Percentiles rank a stretch among this genome's conserved stretches.
Evolutionary conservation across 345 rosid species (phyloP).

Genomic region (Bretschneidera sinensis): DNA sequence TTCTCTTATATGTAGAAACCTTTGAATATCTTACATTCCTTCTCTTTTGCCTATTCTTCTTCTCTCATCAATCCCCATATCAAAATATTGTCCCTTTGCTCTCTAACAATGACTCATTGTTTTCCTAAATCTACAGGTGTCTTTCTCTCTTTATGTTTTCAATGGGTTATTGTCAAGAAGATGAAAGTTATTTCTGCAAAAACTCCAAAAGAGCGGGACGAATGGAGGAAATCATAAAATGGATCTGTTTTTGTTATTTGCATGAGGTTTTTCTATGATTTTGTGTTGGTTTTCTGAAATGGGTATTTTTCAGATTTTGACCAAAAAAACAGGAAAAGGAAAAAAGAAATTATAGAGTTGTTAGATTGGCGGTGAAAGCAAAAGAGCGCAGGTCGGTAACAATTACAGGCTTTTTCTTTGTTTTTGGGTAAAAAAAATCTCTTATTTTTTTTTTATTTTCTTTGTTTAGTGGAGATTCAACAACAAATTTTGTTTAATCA

Average conservation of each 20-base stretch:
- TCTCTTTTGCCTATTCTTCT: constrained; percentile 12
- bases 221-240: background rate
- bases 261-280: constrained; percentile 3
- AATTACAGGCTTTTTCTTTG: constrained; percentile 19
- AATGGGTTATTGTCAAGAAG: constrained; percentile 16
- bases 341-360: constrained; percentile 8
- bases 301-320: constrained; percentile 7
- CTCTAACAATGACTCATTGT: background rate
- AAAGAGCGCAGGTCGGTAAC: constrained; percentile 14
- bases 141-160: background rate
- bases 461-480: constrained; percentile 29
- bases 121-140: background rate
- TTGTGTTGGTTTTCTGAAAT: background rate
- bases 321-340: background rate
- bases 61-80: constrained; percentile 17
- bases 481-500: constrained; percentile 27
- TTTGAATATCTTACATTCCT: constrained; percentile 10
- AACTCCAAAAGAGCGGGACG: too few relatives aligned
- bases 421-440: too few relatives aligned
- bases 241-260: constrained; percentile 3
- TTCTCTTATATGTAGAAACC: constrained; percentile 13
- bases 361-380: constrained; percentile 17
- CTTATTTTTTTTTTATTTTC: constrained; percentile 10
- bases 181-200: constrained; percentile 9
- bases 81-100: background rate